A percentile compares a stretch with the other conserved stretches of the same genome.
These are phyloP conservation scores for Microbotryum lychnidis-dioicae DNA, from an alignment of 1,284 basidiomycete genomes.

Conservation along the genomic window DNA sequence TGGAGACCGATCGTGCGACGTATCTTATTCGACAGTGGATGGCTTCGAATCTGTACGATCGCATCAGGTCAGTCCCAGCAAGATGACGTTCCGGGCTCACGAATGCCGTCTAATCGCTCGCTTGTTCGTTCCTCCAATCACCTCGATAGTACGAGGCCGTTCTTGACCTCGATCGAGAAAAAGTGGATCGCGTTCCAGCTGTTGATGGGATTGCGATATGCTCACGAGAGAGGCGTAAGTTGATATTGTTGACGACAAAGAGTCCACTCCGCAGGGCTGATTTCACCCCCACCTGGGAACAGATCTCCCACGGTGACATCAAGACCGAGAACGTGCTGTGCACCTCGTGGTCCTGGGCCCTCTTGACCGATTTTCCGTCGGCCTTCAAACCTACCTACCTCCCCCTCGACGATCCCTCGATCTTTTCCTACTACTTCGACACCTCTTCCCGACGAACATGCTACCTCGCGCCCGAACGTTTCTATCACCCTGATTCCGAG, in stretches of 20 bases:
- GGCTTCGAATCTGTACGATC: conserved; percentile 89
- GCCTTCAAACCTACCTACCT: conserved; percentile 89
- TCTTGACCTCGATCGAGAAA: conserved; percentile 85
- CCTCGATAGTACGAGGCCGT: conserved; percentile 74
- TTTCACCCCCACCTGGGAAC: conserved; percentile 24
- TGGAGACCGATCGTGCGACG: conserved; percentile 92
- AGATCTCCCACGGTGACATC: conserved; percentile 91
- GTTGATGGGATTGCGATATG: conserved; percentile 72
- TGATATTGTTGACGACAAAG: not conserved
- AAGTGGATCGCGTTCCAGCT: conserved; percentile 97
- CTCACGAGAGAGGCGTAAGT: conserved; percentile 57
- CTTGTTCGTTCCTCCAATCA: not conserved
- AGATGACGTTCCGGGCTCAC: not conserved
- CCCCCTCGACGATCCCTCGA: conserved; percentile 91
- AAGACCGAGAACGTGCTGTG: conserved; percentile 97
- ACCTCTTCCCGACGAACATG: conserved; percentile 87
- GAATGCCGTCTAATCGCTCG: not conserved
- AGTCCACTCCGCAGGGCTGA: not conserved
- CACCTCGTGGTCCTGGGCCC: conserved; percentile 91
- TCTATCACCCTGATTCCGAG: conserved; percentile 73
- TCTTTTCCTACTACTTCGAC: conserved; percentile 98
- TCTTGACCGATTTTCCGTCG: conserved; percentile 91
- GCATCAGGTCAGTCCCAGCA: conserved; percentile 67
- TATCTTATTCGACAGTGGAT: conserved; percentile 94
- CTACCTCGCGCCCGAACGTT: conserved; percentile 93